Evolutionary conservation across 2,329 filamentous ascomycete species (phyloP).

Genomic region (Penicillium brevicompactum): DNA sequence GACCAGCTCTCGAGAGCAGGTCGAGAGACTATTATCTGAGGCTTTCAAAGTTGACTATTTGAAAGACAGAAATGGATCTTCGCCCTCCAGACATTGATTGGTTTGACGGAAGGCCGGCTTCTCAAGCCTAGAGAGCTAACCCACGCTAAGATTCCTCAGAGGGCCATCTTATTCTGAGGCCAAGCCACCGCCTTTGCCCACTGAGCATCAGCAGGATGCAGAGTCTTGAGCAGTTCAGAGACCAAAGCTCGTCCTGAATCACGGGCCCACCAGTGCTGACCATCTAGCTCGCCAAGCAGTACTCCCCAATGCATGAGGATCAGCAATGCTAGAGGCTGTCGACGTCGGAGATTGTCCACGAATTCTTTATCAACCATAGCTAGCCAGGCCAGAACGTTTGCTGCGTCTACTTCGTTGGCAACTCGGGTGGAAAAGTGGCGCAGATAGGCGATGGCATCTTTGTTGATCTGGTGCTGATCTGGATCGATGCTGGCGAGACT

Average conservation of each 20-base stretch:
- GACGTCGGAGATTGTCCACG: constrained; percentile 30
- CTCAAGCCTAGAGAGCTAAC: too few relatives aligned
- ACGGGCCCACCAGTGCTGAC: constrained; percentile 38
- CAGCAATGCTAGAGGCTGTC: constrained; percentile 34
- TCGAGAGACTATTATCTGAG: too few relatives aligned
- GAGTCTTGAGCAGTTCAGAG: constrained; percentile 27
- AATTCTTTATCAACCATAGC: constrained; percentile 36
- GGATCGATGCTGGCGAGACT: constrained; percentile 26
- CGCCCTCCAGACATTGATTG: too few relatives aligned
- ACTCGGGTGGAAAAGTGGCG: constrained; percentile 32
- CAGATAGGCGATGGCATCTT: constrained; percentile 32
- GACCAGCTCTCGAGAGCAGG: too few relatives aligned
- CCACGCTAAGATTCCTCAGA: constrained; percentile 16
- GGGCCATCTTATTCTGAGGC: constrained; percentile 32
- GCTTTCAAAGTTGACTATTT: too few relatives aligned
- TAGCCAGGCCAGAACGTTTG: constrained; percentile 38
- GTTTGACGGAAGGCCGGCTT: too few relatives aligned
- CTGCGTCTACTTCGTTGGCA: constrained; percentile 25
- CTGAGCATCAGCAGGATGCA: constrained; percentile 22
- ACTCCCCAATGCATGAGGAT: constrained; percentile 42
- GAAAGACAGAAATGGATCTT: too few relatives aligned
- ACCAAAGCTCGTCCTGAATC: constrained; percentile 34
- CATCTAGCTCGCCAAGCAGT: constrained; percentile 34
- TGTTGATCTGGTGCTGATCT: constrained; percentile 33
- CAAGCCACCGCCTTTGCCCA: constrained; percentile 33